These are phyloP conservation scores for Globisporangium abappressorium DNA, from an alignment of 352 stramenopile species.

Conservation along the genomic window DNA sequence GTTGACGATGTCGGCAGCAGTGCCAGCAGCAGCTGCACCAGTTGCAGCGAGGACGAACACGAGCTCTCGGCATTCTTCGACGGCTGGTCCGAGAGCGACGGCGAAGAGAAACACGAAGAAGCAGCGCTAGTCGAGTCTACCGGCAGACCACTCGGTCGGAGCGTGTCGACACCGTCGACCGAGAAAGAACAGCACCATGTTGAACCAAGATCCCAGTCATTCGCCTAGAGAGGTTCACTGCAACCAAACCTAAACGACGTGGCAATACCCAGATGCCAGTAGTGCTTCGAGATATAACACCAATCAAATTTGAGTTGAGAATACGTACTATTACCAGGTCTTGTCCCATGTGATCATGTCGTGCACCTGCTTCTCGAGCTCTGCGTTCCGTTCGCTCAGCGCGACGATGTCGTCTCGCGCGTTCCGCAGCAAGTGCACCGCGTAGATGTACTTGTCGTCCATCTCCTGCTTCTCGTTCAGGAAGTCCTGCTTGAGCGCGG, in stretches of 20 bases:
- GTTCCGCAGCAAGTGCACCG: conserved; percentile 45
- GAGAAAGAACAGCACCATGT: background rate
- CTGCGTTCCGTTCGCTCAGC: conserved; percentile 48
- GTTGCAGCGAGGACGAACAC: background rate
- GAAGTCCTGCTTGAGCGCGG: conserved; percentile 53
- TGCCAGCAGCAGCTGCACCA: background rate
- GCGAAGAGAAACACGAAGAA: background rate
- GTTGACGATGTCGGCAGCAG: background rate
- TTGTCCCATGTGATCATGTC: conserved; percentile 37
- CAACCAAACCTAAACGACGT: background rate
- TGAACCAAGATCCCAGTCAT: background rate
- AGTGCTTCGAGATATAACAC: background rate
- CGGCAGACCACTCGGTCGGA: background rate
- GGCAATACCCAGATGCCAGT: background rate
- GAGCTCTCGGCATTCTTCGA: conserved; percentile 8
- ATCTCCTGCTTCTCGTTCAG: conserved; percentile 41
- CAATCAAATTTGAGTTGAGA: background rate
- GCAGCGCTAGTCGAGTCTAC: background rate
- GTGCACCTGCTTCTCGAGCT: conserved; percentile 48
- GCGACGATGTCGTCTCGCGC: conserved; percentile 62
- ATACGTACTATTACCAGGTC: conserved; percentile 19
- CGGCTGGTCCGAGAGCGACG: conserved; percentile 3
- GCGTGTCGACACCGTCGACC: background rate
- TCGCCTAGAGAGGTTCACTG: background rate
- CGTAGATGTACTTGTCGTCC: conserved; percentile 50